phyloP scores from a whole-genome alignment of 306 rosid genomes.

The Castanea crenata region DNA sequence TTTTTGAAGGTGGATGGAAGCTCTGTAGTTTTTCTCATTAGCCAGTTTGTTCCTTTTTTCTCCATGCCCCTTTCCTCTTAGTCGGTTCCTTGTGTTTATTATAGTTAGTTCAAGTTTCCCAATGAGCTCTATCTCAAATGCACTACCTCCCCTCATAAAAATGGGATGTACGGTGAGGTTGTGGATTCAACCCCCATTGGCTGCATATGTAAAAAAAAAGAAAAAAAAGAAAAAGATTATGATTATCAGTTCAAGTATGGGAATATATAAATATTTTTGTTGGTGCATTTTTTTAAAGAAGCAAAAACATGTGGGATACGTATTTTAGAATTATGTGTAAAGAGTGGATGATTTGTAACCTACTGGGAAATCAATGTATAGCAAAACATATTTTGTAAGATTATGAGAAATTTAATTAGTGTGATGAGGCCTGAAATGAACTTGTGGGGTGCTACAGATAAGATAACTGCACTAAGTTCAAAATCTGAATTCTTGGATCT shows the following conservation, averaged over 20 bases:
- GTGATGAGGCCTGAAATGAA: neutral
- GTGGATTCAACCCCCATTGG: neutral
- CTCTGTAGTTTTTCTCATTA: neutral
- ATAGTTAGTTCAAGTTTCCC: neutral
- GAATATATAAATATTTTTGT: neutral
- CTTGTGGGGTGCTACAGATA: neutral
- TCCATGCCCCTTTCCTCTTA: neutral
- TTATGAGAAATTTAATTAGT: neutral
- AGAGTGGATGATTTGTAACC: neutral
- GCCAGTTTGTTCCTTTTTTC: neutral
- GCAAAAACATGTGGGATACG: neutral
- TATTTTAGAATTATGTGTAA: neutral
- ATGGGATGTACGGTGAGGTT: neutral
- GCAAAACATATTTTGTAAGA: neutral
- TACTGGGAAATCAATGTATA: neutral
- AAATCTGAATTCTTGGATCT: neutral
- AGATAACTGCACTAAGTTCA: too few species aligned
- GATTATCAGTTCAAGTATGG: neutral
- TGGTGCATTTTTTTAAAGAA: neutral
- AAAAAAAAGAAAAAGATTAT: neutral
- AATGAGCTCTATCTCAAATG: neutral
- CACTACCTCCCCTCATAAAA: neutral
- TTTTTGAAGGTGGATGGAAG: neutral
- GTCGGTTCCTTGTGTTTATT: neutral
- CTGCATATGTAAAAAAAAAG: neutral